Evolutionary conservation across 768 basidiomycete genomes (phyloP), one percentile per base, ranked within the genome.

Genomic region (Lactarius akahatsu): DNA sequence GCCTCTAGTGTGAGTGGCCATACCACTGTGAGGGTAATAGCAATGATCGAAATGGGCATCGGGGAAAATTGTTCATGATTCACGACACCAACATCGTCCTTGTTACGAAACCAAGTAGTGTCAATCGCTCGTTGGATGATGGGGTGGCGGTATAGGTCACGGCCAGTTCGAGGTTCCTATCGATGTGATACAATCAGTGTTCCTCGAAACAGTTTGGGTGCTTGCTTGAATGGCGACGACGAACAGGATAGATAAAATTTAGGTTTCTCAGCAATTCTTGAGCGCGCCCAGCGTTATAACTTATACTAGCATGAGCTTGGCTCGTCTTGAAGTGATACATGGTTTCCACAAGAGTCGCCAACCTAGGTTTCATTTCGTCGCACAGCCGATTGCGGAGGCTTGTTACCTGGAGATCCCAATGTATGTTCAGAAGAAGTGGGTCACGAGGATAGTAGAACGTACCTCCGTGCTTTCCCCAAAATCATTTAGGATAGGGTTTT

Each of bases 231-330:
- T 8, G 30, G 3, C 8, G 50, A 23, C 26, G 54, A 45, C 61
- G 20, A 32, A 66, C 65, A 41, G 58, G 59, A 43, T 66, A 57
- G 0, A 62, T 54, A 57, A 66, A 66, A 23, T 43, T 66, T 34
- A 66, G 38, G 23, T 62, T 36, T 47, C n/a, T 66, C 34, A 66
- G 34, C 8, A 66, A 7, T 10, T 9, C 57, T 57, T 57, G 40
- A 62, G 65, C 54, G 6, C 0, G 55, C 36, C 45, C 15, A 6
- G 36, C 34, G 26, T 66, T 66, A 18, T 16, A 41, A 11, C 45
- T 16, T 36, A 57, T 50, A n/a, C 55, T 62, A 5, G 56, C 13
- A n/a, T 3, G 26, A 20, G 60, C 55, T 23, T 62, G 55, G 20
- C 60, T 50, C 34, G 50, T 57, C 20, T 26, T 50, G 13, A 66